Conservation (phyloP, 345 rosid species). For the Brassica juncea region DNA sequence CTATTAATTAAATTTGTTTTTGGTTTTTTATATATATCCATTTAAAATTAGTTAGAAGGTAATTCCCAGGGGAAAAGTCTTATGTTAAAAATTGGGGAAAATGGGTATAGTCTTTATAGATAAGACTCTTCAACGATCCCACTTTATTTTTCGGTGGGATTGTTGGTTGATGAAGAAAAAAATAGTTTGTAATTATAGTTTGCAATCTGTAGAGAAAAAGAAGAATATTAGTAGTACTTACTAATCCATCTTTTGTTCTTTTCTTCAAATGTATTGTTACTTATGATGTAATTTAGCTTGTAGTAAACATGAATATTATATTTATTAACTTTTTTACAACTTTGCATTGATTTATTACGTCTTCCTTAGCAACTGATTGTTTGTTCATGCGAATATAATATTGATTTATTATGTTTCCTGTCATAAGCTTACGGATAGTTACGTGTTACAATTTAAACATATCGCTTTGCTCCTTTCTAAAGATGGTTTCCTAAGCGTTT, state of each 20-base stretch:
- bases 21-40: background rate
- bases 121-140: constrained; percentile 44
- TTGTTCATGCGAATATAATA: constrained; percentile 20
- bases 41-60: constrained; percentile 14
- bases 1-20: constrained; percentile 20
- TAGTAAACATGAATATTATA: constrained; percentile 24
- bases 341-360: constrained; percentile 34
- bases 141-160: constrained; percentile 78
- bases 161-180: constrained; percentile 40
- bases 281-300: constrained; percentile 44
- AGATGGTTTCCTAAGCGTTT: background rate
- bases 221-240: constrained; percentile 33
- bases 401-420: background rate
- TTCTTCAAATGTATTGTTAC: background rate
- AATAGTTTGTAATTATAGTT: constrained; percentile 49
- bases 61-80: constrained; percentile 2
- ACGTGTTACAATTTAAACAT: background rate
- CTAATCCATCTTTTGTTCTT: constrained; percentile 31
- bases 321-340: constrained; percentile 8
- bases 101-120: constrained; percentile 36
- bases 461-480: background rate
- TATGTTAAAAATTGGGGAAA: constrained; percentile 13
- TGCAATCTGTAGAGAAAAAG: constrained; percentile 51
- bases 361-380: constrained; percentile 37
- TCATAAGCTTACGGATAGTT: background rate